Conservation (phyloP, 2,329 filamentous ascomycete genomes). For the Dendryphion nanum region DNA sequence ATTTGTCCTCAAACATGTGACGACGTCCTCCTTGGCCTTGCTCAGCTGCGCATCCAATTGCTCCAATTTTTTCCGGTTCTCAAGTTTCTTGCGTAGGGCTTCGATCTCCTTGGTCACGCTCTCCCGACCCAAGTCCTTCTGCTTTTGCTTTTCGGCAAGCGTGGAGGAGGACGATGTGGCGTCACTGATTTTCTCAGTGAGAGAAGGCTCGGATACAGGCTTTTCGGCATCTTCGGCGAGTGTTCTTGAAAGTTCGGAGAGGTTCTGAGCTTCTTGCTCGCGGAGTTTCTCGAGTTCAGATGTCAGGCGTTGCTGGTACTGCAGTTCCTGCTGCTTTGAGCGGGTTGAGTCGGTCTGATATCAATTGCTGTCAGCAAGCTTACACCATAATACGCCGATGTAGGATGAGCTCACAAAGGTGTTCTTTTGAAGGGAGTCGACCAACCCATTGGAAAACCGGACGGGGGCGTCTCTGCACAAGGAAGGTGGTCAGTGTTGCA, state of each 20-base stretch:
- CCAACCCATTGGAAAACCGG: conserved; percentile 75
- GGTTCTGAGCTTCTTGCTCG: conserved; percentile 65
- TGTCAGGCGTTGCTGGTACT: conserved; percentile 83
- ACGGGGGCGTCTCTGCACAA: conserved; percentile 58
- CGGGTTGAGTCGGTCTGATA: conserved; percentile 83
- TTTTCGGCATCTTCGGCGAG: conserved; percentile 48
- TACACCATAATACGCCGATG: background rate
- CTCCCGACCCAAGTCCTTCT: conserved; percentile 50
- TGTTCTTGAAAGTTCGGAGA: conserved; percentile 67
- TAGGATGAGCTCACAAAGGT: conserved; percentile 64
- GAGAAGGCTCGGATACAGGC: conserved; percentile 29
- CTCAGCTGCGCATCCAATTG: conserved; percentile 70
- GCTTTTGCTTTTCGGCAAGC: conserved; percentile 41
- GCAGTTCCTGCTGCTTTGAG: conserved; percentile 77
- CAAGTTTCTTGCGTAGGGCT: conserved; percentile 51
- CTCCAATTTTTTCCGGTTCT: conserved; percentile 56
- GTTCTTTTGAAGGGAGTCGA: conserved; percentile 79
- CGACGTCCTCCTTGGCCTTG: conserved; percentile 71
- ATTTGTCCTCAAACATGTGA: conserved; percentile 77
- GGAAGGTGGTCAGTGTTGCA: conserved; percentile 34
- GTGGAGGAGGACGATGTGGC: conserved; percentile 34
- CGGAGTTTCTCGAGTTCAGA: conserved; percentile 80
- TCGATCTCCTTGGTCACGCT: conserved; percentile 59
- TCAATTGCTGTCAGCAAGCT: background rate
- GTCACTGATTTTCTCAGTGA: conserved; percentile 38